A percentile compares a stretch with the other conserved stretches of the same genome.
Evolutionary conservation across 1,284 basidiomycete genomes (phyloP).

Genomic region (Marasmius sp.): DNA sequence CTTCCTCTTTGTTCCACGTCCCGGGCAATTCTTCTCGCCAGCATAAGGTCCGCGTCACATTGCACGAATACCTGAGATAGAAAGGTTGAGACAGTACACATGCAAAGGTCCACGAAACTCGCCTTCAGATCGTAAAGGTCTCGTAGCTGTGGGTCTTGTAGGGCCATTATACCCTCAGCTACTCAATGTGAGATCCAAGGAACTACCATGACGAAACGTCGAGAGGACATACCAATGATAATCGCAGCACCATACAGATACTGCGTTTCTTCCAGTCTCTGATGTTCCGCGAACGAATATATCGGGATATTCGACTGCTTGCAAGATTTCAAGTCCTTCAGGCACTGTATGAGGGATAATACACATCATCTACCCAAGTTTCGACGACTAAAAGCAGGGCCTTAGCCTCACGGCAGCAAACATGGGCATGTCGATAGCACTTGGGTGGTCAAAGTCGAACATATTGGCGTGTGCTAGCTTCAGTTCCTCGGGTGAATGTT

Average conservation of each 20-base stretch:
- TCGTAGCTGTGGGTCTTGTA: constrained; percentile 80
- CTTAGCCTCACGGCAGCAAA: constrained; percentile 70
- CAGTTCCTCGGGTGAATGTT: constrained; percentile 77
- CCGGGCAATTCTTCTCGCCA: constrained; percentile 86
- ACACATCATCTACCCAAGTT: not conserved
- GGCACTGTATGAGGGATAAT: constrained; percentile 52
- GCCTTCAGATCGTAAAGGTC: constrained; percentile 92
- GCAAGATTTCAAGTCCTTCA: constrained; percentile 83
- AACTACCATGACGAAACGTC: not conserved
- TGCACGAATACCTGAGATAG: constrained; percentile 71
- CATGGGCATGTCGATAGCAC: constrained; percentile 88
- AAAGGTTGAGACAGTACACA: not conserved
- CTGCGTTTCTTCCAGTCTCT: constrained; percentile 81
- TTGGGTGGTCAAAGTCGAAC: constrained; percentile 92
- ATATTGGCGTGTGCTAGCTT: constrained; percentile 81
- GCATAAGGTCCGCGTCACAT: constrained; percentile 96
- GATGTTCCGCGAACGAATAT: constrained; percentile 93
- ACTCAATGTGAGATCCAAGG: constrained; percentile 1
- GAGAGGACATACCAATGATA: constrained; percentile 67
- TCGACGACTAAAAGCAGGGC: not conserved
- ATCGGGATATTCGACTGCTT: constrained; percentile 86
- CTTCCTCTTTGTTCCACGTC: constrained; percentile 89
- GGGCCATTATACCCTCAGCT: constrained; percentile 92
- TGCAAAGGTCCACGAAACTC: constrained; percentile 22
- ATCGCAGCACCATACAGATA: constrained; percentile 97